Conservation (phyloP, 2,329 filamentous ascomycete species). For the Xylaria sp. region DNA sequence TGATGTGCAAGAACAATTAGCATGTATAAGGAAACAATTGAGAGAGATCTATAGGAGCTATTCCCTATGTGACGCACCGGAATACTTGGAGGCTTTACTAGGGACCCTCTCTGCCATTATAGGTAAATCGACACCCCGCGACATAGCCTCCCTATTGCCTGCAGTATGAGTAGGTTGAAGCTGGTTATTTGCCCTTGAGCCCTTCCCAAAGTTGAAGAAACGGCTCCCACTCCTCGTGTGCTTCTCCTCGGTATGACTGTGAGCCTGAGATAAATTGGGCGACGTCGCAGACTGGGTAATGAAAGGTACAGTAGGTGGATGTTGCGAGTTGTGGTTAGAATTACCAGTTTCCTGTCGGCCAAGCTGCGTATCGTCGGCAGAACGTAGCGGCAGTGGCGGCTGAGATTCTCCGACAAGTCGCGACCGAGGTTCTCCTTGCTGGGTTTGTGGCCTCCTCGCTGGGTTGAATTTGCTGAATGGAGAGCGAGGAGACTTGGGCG, state of each 20-base stretch:
- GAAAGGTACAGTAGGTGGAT: conserved; percentile 37
- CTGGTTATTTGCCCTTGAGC: conserved; percentile 42
- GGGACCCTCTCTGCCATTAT: conserved; percentile 46
- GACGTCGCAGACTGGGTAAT: conserved; percentile 40
- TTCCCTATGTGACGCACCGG: conserved; percentile 43
- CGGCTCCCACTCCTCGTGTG: conserved; percentile 49
- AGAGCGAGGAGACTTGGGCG: conserved; percentile 48
- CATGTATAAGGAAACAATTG: conserved; percentile 32
- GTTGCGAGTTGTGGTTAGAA: conserved; percentile 37
- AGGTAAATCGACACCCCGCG: conserved; percentile 45
- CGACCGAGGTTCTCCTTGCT: conserved; percentile 33
- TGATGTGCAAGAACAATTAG: conserved; percentile 42
- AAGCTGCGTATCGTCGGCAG: conserved; percentile 44
- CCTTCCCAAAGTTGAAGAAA: conserved; percentile 49
- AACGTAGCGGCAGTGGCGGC: conserved; percentile 36
- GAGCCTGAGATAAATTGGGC: conserved; percentile 32
- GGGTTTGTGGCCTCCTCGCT: conserved; percentile 41
- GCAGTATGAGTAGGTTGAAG: conserved; percentile 42
- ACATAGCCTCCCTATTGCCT: conserved; percentile 44
- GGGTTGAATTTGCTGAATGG: conserved; percentile 49
- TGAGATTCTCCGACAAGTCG: conserved; percentile 29
- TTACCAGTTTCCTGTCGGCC: conserved; percentile 37
- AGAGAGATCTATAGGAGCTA: conserved; percentile 3
- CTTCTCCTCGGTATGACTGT: conserved; percentile 43
- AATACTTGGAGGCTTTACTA: conserved; percentile 47